Conservation (phyloP, 495 filamentous ascomycete species). For the Annulohypoxylon stygium region DNA sequence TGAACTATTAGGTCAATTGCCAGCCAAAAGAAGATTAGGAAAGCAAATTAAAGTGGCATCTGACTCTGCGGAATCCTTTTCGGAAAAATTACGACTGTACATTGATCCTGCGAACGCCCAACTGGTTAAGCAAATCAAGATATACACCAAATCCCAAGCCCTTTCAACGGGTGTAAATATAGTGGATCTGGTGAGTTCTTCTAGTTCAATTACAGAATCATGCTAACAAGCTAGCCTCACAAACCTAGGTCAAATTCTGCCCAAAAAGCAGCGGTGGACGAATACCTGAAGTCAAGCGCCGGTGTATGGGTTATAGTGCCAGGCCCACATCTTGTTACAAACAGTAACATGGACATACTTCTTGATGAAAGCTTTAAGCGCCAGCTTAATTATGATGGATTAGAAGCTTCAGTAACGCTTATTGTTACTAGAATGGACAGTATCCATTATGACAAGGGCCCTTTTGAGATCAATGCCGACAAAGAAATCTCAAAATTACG, state of each 20-base stretch:
- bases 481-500: conserved; percentile 57
- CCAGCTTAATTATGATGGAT: conserved; percentile 75
- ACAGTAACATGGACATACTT: conserved; percentile 72
- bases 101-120: conserved; percentile 63
- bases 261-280: conserved; percentile 69
- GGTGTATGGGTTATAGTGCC: conserved; percentile 74
- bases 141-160: conserved; percentile 68
- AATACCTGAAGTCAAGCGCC: conserved; percentile 71
- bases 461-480: conserved; percentile 55
- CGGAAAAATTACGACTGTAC: conserved; percentile 44
- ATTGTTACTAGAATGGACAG: conserved; percentile 80
- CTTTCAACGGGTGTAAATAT: conserved; percentile 73
- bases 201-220: not conserved
- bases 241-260: conserved; percentile 75
- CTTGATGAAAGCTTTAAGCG: conserved; percentile 72
- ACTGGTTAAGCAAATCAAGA: conserved; percentile 72
- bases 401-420: conserved; percentile 69
- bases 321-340: conserved; percentile 74
- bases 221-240: conserved; percentile 61
- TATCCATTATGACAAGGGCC: conserved; percentile 50
- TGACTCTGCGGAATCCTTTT: conserved; percentile 46
- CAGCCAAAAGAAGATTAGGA: conserved; percentile 61
- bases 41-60: conserved; percentile 57
- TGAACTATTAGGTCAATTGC: conserved; percentile 57
- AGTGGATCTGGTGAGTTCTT: conserved; percentile 68